Conservation (phyloP, 768 basidiomycete species). For the Boletus huronensis region DNA sequence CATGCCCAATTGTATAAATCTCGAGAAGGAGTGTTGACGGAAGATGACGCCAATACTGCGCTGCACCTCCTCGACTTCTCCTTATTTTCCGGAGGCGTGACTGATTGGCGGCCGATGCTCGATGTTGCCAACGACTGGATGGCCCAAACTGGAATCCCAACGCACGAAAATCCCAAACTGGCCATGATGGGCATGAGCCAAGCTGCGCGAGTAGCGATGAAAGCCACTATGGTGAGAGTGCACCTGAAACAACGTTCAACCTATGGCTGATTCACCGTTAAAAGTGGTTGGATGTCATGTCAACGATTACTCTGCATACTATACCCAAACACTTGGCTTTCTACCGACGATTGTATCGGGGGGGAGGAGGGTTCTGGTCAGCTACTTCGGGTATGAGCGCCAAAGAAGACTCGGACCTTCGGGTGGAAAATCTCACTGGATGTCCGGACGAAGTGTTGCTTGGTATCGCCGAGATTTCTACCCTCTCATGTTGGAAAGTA, state of each 20-base stretch:
- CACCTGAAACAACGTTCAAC: neutral
- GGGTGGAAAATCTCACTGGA: conserved; percentile 68
- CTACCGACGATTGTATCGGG: conserved; percentile 63
- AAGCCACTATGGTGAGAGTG: conserved; percentile 65
- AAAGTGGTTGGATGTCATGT: conserved; percentile 78
- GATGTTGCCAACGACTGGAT: conserved; percentile 76
- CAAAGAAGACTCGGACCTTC: conserved; percentile 43
- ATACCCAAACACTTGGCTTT: conserved; percentile 64
- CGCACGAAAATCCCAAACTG: conserved; percentile 61
- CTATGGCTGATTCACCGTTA: conserved; percentile 16
- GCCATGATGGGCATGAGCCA: conserved; percentile 53
- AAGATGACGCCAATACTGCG: conserved; percentile 74
- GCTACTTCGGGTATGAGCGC: conserved; percentile 26
- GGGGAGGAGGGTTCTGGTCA: conserved; percentile 45
- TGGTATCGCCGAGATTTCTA: conserved; percentile 70
- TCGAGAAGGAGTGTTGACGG: conserved; percentile 51
- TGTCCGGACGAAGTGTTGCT: conserved; percentile 79
- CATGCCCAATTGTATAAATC: conserved; percentile 58
- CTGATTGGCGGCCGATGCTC: conserved; percentile 70
- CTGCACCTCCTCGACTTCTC: conserved; percentile 74
- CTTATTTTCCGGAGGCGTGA: conserved; percentile 62
- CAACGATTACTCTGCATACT: conserved; percentile 56
- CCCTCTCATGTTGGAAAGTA: conserved; percentile 71
- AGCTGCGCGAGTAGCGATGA: conserved; percentile 57
- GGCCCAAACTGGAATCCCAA: conserved; percentile 56